A percentile compares a stretch with the other conserved stretches of the same genome.
Evolutionary conservation across 768 basidiomycete genomes (phyloP).

Genomic region (Lactarius evosmus): DNA sequence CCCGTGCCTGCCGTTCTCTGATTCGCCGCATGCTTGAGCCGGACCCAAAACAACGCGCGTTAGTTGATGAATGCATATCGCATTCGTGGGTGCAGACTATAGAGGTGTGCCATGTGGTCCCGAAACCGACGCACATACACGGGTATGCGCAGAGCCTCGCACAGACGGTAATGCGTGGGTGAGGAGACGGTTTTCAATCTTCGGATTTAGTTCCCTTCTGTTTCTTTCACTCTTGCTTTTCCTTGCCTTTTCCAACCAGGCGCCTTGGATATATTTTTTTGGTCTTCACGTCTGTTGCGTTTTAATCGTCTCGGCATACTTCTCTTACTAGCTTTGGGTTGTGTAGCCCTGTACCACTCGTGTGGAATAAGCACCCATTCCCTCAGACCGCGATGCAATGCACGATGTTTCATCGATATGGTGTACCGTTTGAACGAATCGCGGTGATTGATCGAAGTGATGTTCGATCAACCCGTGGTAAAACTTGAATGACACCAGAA

Average conservation of each 20-base stretch:
- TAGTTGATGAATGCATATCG: slow-evolving; percentile 77
- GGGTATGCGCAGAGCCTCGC: slow-evolving; percentile 35
- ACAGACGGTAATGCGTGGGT: slow-evolving; percentile 18
- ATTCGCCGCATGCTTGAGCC: slow-evolving; percentile 96
- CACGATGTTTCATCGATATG: neutral
- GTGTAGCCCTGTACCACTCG: slow-evolving; percentile 1
- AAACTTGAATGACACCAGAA: neutral
- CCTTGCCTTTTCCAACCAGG: neutral
- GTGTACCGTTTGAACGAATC: neutral
- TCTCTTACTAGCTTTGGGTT: slow-evolving; percentile 9
- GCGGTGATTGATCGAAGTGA: neutral
- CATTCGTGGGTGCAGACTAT: slow-evolving; percentile 79
- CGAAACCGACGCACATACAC: slow-evolving; percentile 69
- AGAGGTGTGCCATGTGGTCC: slow-evolving; percentile 73
- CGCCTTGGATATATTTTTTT: neutral
- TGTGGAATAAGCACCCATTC: neutral
- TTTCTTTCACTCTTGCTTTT: neutral
- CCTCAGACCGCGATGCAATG: too few relatives aligned
- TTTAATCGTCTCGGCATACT: slow-evolving; percentile 1
- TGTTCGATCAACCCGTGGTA: neutral
- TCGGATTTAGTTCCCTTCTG: neutral
- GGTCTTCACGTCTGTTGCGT: slow-evolving; percentile 5
- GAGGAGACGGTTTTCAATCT: neutral
- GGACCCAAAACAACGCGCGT: slow-evolving; percentile 69
- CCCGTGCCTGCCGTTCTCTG: slow-evolving; percentile 76